Evolutionary conservation across 2,329 filamentous ascomycete genomes (phyloP).

Genomic region (Thelonectria blattea): DNA sequence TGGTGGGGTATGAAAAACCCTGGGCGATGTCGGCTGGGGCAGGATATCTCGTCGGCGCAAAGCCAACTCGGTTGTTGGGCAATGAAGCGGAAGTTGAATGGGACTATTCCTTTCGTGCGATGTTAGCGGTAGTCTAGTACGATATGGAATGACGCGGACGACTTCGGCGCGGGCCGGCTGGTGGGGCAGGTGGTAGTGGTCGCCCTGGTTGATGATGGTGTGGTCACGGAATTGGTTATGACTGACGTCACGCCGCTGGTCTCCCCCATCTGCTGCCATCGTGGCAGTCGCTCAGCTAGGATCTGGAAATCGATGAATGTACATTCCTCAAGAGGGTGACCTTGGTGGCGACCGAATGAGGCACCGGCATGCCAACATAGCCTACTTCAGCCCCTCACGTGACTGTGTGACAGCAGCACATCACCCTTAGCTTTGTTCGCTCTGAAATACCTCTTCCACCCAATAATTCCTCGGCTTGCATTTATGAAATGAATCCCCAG

Average conservation of each 20-base stretch:
- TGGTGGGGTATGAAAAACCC: too few relatives aligned
- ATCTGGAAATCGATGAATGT: background rate
- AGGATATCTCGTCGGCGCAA: too few relatives aligned
- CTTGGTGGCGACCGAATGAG: background rate
- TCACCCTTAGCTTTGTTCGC: background rate
- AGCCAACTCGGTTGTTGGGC: too few relatives aligned
- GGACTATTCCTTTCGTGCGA: too few relatives aligned
- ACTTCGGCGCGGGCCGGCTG: slow-evolving; percentile 8
- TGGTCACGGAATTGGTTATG: background rate
- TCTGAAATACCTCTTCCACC: background rate
- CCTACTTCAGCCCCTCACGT: slow-evolving; percentile 1
- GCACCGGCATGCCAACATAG: background rate
- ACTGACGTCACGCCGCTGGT: background rate
- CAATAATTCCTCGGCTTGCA: background rate
- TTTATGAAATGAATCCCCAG: background rate
- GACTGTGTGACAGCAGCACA: background rate
- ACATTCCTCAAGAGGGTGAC: background rate
- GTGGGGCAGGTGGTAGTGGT: slow-evolving; percentile 9
- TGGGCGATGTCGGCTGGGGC: too few relatives aligned
- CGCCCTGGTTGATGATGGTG: slow-evolving; percentile 8
- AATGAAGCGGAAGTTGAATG: too few relatives aligned
- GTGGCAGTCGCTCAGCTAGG: background rate
- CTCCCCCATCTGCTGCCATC: background rate
- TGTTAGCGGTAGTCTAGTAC: too few relatives aligned
- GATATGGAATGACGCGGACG: slow-evolving; percentile 30